Percentiles rank a stretch among this genome's conserved stretches.
Evolutionary conservation across 768 basidiomycete species (phyloP).

Genomic region (Ramaria rubella): DNA sequence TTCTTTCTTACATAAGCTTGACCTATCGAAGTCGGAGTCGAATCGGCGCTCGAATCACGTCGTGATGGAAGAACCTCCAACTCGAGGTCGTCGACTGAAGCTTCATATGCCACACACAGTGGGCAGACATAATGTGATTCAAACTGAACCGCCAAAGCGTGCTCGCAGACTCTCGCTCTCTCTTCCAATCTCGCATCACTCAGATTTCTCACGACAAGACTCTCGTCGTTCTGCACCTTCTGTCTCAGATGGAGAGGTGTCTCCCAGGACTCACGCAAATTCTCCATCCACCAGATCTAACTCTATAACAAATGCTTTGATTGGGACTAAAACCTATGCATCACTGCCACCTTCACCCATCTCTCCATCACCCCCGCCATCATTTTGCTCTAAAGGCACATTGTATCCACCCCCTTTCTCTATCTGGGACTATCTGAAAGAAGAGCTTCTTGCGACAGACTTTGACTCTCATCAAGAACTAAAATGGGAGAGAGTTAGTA

Average conservation of each 20-base stretch:
- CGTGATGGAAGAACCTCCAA: constrained; percentile 5
- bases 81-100: constrained; percentile 3
- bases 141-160: not conserved
- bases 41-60: not conserved
- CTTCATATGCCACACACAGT: not conserved
- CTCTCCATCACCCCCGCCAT: constrained; percentile 11
- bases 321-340: constrained; percentile 40
- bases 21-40: too few relatives aligned
- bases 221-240: not conserved
- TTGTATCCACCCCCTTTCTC: constrained; percentile 52
- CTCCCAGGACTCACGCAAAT: not conserved
- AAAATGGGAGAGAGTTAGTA: constrained; percentile 94
- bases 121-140: not conserved
- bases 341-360: constrained; percentile 70
- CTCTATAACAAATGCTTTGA: not conserved
- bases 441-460: constrained; percentile 87
- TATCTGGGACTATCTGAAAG: constrained; percentile 86
- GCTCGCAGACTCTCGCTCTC: not conserved
- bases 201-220: too few relatives aligned
- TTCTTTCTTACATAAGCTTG: too few relatives aligned
- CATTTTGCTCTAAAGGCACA: constrained; percentile 15
- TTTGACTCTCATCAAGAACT: constrained; percentile 91
- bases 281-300: not conserved
- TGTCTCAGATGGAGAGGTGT: not conserved
- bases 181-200: not conserved